These are phyloP conservation scores for Coleophoma eucalyptorum DNA, from an alignment of 2,329 filamentous ascomycete genomes.

Conservation along the genomic window DNA sequence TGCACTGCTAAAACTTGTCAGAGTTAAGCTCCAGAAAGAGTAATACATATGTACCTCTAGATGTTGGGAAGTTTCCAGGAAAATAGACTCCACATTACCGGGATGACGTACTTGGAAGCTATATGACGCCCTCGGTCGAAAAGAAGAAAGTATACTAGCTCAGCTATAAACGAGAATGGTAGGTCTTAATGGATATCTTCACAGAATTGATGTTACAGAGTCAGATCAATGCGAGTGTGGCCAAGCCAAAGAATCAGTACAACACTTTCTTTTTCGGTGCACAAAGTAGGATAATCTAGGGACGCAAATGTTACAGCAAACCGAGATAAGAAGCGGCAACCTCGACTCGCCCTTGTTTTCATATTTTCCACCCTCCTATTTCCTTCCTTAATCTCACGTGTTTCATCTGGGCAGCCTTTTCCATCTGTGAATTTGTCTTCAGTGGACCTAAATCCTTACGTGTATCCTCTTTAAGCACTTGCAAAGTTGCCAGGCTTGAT, in stretches of 20 bases:
- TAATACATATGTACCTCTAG: conserved; percentile 14
- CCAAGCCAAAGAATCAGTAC: conserved; percentile 3
- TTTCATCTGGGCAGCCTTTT: no score
- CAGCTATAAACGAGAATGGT: conserved; percentile 26
- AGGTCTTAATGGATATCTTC: conserved; percentile 26
- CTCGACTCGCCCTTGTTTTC: no score
- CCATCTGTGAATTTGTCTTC: no score
- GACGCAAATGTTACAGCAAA: neutral
- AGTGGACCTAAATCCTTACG: no score
- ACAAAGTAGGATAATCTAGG: neutral
- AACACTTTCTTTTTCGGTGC: neutral
- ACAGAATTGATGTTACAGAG: conserved; percentile 4
- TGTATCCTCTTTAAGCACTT: no score
- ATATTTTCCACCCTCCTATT: no score
- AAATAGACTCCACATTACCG: conserved; percentile 24
- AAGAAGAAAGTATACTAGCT: conserved; percentile 25
- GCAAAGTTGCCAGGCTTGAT: no score
- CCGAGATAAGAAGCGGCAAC: neutral
- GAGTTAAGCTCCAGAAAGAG: conserved; percentile 10
- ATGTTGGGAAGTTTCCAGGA: conserved; percentile 20
- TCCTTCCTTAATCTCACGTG: no score
- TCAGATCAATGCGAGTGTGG: conserved; percentile 15
- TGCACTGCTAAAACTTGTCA: conserved; percentile 8
- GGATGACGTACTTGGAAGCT: conserved; percentile 24
- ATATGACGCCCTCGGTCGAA: conserved; percentile 11